A percentile compares a stretch with the other conserved stretches of the same genome.
Evolutionary conservation across 306 rosid species (phyloP).

Genomic region (Cicer cuneatum): DNA sequence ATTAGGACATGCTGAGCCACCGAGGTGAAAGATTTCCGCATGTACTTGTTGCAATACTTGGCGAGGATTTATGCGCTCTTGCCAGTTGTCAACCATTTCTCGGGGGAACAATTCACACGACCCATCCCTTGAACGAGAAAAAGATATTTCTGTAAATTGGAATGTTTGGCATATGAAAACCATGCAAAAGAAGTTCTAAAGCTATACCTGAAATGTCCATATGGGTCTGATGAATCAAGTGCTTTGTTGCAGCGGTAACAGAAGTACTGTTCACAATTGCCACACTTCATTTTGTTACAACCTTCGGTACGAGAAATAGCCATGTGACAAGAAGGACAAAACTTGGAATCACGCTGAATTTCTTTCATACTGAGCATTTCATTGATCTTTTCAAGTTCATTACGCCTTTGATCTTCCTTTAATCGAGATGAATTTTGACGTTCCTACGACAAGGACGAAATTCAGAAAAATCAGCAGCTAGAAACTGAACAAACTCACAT

Average conservation of each 20-base stretch:
- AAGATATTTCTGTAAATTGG: constrained; percentile 19
- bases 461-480: constrained; percentile 15
- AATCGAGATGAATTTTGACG: constrained; percentile 74
- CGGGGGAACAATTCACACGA: constrained; percentile 78
- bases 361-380: constrained; percentile 77
- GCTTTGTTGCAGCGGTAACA: constrained; percentile 84
- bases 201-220: constrained; percentile 71
- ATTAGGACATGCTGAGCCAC: constrained; percentile 64
- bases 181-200: constrained; percentile 37
- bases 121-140: constrained; percentile 61
- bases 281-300: constrained; percentile 91
- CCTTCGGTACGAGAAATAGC: constrained; percentile 85
- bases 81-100: constrained; percentile 67
- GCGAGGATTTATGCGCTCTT: constrained; percentile 66
- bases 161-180: constrained; percentile 27
- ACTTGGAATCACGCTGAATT: constrained; percentile 80
- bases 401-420: constrained; percentile 60
- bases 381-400: constrained; percentile 75
- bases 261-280: constrained; percentile 78
- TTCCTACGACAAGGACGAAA: constrained; percentile 56
- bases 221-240: constrained; percentile 70
- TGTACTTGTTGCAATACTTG: constrained; percentile 68
- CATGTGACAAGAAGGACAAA: constrained; percentile 83
- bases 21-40: constrained; percentile 57
- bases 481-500: constrained; percentile 27